Evolutionary conservation across 2,329 filamentous ascomycete genomes (phyloP).

Genomic region (Botryotinia convoluta): DNA sequence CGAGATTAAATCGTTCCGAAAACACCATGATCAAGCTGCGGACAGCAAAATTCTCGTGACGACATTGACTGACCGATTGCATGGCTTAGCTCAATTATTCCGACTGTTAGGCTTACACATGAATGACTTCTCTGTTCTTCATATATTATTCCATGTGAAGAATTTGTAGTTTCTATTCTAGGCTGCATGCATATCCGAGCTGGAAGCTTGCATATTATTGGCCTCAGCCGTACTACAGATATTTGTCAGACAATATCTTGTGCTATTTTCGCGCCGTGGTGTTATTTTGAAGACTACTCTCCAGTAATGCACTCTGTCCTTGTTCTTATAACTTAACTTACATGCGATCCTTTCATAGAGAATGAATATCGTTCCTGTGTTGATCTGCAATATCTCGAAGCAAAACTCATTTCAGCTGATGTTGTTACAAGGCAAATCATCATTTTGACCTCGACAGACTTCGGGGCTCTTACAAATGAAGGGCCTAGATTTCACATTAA

Average conservation of each 20-base stretch:
- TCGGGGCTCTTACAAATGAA: neutral
- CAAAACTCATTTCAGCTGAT: neutral
- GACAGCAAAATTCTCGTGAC: neutral
- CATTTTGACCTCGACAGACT: neutral
- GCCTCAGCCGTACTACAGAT: neutral
- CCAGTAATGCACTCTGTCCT: neutral
- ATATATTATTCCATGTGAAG: neutral
- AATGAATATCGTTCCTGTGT: neutral
- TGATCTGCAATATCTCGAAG: neutral
- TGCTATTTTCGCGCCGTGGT: neutral
- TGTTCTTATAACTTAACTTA: neutral
- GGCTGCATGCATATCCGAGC: slow-evolving; percentile 14
- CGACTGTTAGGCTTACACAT: neutral
- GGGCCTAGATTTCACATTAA: neutral
- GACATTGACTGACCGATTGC: neutral
- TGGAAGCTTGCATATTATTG: slow-evolving; percentile 15
- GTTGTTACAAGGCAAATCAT: neutral
- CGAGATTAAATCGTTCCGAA: neutral
- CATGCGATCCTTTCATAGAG: no score
- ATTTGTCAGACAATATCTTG: neutral
- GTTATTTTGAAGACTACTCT: neutral
- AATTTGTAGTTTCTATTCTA: neutral
- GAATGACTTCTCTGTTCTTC: neutral
- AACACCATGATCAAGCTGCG: neutral
- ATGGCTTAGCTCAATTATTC: neutral